Conservation (phyloP, 2,329 filamentous ascomycete species). For the Cytospora paraplurivora region DNA sequence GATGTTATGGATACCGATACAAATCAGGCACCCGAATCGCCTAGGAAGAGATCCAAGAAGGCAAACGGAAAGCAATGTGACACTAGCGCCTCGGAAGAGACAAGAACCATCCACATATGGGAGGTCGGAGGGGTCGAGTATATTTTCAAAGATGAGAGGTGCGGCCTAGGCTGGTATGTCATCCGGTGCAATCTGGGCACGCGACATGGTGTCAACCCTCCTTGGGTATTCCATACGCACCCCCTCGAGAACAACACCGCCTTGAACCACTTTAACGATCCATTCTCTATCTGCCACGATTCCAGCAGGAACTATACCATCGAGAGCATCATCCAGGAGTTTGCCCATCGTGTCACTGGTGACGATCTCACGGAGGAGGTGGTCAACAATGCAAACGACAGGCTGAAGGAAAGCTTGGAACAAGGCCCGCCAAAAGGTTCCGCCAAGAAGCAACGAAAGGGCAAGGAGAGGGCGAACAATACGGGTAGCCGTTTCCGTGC, state of each 20-base stretch:
- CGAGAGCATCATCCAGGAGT: neutral
- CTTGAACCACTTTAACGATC: conserved; percentile 7
- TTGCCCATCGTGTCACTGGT: neutral
- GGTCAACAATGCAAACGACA: neutral
- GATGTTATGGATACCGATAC: neutral
- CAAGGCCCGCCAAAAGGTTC: neutral
- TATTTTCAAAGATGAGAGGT: conserved; percentile 9
- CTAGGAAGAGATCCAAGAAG: conserved; percentile 5
- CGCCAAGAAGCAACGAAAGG: neutral
- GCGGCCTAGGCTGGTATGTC: conserved; percentile 1
- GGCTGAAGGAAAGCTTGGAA: neutral
- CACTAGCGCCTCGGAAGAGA: neutral
- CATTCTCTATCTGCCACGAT: neutral
- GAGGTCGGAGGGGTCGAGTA: neutral
- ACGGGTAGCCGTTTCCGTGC: neutral
- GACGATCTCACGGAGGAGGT: neutral
- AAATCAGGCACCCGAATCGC: neutral
- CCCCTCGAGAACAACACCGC: neutral
- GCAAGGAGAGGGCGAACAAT: conserved; percentile 3
- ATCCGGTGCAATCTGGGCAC: neutral
- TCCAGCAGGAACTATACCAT: neutral
- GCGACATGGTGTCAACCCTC: neutral
- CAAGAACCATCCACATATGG: neutral
- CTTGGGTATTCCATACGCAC: neutral
- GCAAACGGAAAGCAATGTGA: neutral